phyloP scores from a whole-genome alignment of 1,139 yeast species.

The Dujonia santamariae region DNA sequence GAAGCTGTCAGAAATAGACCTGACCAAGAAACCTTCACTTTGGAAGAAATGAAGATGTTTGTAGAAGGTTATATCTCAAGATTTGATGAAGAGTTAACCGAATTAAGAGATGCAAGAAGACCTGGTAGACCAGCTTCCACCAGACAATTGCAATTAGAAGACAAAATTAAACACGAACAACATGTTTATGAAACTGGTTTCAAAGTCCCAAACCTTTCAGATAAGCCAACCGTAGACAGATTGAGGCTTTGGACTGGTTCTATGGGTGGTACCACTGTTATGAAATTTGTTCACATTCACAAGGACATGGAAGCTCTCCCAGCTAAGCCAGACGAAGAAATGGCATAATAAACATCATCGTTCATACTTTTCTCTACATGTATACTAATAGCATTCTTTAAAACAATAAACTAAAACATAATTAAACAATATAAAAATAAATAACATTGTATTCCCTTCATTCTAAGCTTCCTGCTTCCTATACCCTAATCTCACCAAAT shows the following conservation, averaged over 20 bases:
- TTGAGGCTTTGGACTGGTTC: conserved; percentile 79
- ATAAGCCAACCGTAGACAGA: conserved; percentile 53
- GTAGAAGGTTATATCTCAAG: conserved; percentile 64
- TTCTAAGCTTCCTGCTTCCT: too few relatives aligned
- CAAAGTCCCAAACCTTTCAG: conserved; percentile 68
- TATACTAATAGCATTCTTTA: neutral
- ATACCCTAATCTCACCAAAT: too few relatives aligned
- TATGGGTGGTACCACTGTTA: conserved; percentile 69
- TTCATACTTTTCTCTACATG: neutral
- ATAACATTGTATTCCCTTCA: neutral
- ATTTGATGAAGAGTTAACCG: conserved; percentile 68
- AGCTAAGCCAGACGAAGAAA: conserved; percentile 2
- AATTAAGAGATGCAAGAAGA: conserved; percentile 59
- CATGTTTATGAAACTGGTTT: conserved; percentile 69
- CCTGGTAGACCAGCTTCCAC: conserved; percentile 83
- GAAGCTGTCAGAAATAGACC: conserved; percentile 51
- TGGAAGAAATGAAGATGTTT: conserved; percentile 59
- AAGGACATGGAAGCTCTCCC: conserved; percentile 23
- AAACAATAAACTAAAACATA: neutral
- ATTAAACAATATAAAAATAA: neutral
- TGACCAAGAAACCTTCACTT: conserved; percentile 40
- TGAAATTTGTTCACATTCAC: conserved; percentile 44
- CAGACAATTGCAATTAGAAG: conserved; percentile 66
- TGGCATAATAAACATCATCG: neutral
- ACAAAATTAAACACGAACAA: conserved; percentile 56